These are phyloP conservation scores for Leccinum subrobustum DNA, from an alignment of 1,284 basidiomycete species.

Conservation along the genomic window DNA sequence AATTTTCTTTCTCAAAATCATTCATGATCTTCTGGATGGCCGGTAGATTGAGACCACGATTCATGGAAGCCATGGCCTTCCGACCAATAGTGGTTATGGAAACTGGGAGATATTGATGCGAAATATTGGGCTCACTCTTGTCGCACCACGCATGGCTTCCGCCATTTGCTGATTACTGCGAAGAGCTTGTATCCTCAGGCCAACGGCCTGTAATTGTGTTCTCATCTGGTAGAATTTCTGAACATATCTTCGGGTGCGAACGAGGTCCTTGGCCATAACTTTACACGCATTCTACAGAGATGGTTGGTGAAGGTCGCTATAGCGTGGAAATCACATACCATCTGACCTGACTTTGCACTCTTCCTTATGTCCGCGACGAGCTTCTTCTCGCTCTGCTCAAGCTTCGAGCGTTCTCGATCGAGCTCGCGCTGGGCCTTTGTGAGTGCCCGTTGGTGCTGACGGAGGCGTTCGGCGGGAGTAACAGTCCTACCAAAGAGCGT, in stretches of 20 bases:
- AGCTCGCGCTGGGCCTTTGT: constrained; percentile 97
- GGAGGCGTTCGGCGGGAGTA: constrained; percentile 93
- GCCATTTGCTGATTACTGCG: constrained; percentile 99
- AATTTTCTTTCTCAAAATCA: constrained; percentile 96
- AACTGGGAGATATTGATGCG: not conserved
- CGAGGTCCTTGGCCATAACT: constrained; percentile 98
- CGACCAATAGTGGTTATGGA: constrained; percentile 2
- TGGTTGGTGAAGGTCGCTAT: constrained; percentile 8
- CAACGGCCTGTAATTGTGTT: constrained; percentile 96
- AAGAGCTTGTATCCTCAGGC: constrained; percentile 93
- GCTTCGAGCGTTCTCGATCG: constrained; percentile 91
- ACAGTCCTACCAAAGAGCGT: constrained; percentile 91
- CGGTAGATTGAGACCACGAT: constrained; percentile 92
- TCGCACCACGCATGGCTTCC: constrained; percentile 98
- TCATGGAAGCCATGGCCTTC: constrained; percentile 99
- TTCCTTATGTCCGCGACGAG: constrained; percentile 94
- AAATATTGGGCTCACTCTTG: constrained; percentile 61
- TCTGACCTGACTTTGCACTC: constrained; percentile 93
- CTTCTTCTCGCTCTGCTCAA: constrained; percentile 96
- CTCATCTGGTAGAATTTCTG: constrained; percentile 99
- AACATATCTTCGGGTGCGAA: constrained; percentile 91
- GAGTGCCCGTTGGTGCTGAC: constrained; percentile 94
- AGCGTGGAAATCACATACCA: constrained; percentile 54
- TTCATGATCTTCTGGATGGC: constrained; percentile 95
- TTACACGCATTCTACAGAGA: constrained; percentile 88